phyloP scores from a whole-genome alignment of 169 alveolate species.

The Babesia ovis region DNA sequence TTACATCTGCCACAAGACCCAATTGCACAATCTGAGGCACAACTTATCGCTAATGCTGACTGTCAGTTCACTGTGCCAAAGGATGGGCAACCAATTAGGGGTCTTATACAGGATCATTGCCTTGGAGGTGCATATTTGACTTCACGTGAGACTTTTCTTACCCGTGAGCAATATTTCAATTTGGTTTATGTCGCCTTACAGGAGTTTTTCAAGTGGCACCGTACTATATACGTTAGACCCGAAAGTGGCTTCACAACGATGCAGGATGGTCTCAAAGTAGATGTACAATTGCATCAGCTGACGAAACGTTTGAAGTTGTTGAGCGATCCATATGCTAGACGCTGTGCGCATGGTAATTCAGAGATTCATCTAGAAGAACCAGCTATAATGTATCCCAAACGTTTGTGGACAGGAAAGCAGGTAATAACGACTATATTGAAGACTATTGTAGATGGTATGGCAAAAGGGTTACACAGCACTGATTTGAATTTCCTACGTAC shows the following conservation, averaged over 20 bases:
- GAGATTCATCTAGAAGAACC: constrained; percentile 85
- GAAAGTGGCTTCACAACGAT: constrained; percentile 13
- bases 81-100: constrained; percentile 97
- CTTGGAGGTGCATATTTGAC: constrained; percentile 93
- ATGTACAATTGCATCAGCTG: constrained; percentile 48
- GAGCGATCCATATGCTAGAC: constrained; percentile 55
- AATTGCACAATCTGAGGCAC: constrained; percentile 95
- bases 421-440: constrained; percentile 79
- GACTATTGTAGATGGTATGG: constrained; percentile 78
- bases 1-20: constrained; percentile 94
- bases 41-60: constrained; percentile 91
- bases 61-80: constrained; percentile 95
- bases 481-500: constrained; percentile 66
- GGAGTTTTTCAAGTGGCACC: constrained; percentile 30
- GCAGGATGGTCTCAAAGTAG: constrained; percentile 36
- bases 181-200: constrained; percentile 50
- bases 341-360: constrained; percentile 9
- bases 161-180: constrained; percentile 67
- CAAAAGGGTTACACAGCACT: constrained; percentile 56
- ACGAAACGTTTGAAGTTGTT: constrained; percentile 44
- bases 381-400: constrained; percentile 90
- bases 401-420: constrained; percentile 97
- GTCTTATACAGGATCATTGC: constrained; percentile 95
- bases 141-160: constrained; percentile 91
- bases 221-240: constrained; percentile 32